phyloP scores from a whole-genome alignment of 2,329 filamentous ascomycete genomes.

The Neonectria neomacrospora region DNA sequence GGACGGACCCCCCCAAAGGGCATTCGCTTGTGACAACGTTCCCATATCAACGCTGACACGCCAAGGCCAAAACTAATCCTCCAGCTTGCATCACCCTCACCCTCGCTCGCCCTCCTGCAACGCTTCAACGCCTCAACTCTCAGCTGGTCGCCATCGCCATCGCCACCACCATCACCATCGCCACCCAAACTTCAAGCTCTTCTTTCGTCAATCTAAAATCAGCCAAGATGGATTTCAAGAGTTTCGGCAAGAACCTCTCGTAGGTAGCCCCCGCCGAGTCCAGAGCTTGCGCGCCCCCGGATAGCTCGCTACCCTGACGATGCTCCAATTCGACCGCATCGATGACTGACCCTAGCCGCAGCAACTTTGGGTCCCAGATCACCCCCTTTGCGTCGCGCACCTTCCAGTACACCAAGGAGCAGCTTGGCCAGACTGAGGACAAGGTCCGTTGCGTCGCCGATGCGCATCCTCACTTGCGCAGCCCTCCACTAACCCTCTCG shows the following conservation, averaged over 20 bases:
- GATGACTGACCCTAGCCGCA: constrained; percentile 42
- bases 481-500: constrained; percentile 29
- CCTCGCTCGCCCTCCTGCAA: constrained; percentile 18
- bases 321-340: constrained; percentile 31
- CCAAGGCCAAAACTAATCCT: constrained; percentile 37
- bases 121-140: constrained; percentile 22
- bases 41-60: constrained; percentile 41
- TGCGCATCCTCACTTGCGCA: constrained; percentile 23
- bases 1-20: constrained; percentile 11
- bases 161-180: constrained; percentile 22
- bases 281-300: constrained; percentile 30
- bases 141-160: constrained; percentile 20
- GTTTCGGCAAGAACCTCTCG: constrained; percentile 66
- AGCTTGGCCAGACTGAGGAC: constrained; percentile 93
- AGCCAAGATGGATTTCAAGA: constrained; percentile 67
- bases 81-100: constrained; percentile 29
- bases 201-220: constrained; percentile 18
- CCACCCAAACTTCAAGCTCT: constrained; percentile 4
- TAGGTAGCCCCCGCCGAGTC: constrained; percentile 49
- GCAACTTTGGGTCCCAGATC: constrained; percentile 79
- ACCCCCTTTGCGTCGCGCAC: constrained; percentile 93
- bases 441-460: constrained; percentile 67
- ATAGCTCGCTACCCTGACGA: constrained; percentile 25
- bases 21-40: constrained; percentile 48
- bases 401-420: constrained; percentile 98